A percentile compares a stretch with the other conserved stretches of the same genome.
Conservation (phyloP, 352 stramenopile species). For the Pythium sukuiense region DNA sequence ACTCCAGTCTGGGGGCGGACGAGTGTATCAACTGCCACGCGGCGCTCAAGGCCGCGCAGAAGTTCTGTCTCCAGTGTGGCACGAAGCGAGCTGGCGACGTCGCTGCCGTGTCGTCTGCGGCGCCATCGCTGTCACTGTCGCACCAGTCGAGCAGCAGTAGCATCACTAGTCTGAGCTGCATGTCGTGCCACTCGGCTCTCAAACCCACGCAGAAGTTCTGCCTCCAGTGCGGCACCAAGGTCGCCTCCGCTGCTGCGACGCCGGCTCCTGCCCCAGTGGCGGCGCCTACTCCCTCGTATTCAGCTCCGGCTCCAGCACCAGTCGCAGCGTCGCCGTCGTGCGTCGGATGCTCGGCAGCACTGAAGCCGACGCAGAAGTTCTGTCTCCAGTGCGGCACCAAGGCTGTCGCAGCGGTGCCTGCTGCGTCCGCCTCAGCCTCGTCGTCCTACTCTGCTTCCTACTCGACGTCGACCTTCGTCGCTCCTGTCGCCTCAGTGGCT, state of each 20-base stretch:
- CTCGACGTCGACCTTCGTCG: constrained; percentile 31
- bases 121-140: constrained; percentile 10
- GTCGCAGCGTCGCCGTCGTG: constrained; percentile 31
- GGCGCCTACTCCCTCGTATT: constrained; percentile 5
- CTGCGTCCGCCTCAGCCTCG: constrained; percentile 19
- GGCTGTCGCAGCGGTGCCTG: constrained; percentile 20
- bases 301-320: constrained; percentile 14
- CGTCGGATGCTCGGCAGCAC: constrained; percentile 41
- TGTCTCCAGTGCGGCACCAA: constrained; percentile 79
- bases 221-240: constrained; percentile 72
- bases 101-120: constrained; percentile 22
- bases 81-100: constrained; percentile 18
- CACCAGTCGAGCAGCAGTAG: constrained; percentile 16
- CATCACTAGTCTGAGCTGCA: constrained; percentile 31
- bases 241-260: constrained; percentile 17
- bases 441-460: constrained; percentile 32
- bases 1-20: constrained; percentile 10
- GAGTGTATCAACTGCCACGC: constrained; percentile 38
- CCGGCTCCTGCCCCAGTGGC: constrained; percentile 9
- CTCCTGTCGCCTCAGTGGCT: constrained; percentile 36
- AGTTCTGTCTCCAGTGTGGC: constrained; percentile 81
- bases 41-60: constrained; percentile 62
- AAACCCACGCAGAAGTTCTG: constrained; percentile 78
- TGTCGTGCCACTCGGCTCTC: constrained; percentile 46
- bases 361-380: constrained; percentile 76